Conservation (phyloP, 2,329 filamentous ascomycete species). For the Helminthosporium solani region DNA sequence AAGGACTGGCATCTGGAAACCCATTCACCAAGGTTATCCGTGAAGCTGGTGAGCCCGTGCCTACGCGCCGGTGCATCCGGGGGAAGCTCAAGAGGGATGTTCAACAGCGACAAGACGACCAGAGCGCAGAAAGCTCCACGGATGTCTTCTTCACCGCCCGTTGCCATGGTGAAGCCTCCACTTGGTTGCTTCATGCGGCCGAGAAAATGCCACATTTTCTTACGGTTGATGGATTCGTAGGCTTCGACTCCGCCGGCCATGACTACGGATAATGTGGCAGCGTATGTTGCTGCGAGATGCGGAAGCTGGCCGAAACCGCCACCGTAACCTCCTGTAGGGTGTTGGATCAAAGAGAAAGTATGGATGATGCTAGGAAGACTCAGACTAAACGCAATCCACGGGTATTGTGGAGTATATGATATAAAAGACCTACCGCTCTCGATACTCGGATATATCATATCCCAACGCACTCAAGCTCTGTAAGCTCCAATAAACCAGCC, state of each 20-base stretch:
- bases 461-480: constrained; percentile 74
- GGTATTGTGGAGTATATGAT: background rate
- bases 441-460: constrained; percentile 67
- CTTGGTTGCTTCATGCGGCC: constrained; percentile 80
- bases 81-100: constrained; percentile 78
- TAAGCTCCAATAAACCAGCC: constrained; percentile 93
- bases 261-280: constrained; percentile 73
- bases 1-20: constrained; percentile 87
- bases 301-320: constrained; percentile 89
- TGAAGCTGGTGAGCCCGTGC: constrained; percentile 64
- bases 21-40: constrained; percentile 75
- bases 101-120: constrained; percentile 78
- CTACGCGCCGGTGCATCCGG: constrained; percentile 67
- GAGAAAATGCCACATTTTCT: constrained; percentile 88
- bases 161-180: constrained; percentile 85
- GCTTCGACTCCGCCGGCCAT: constrained; percentile 74
- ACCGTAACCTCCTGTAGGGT: constrained; percentile 80
- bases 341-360: constrained; percentile 81
- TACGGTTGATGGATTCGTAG: constrained; percentile 75
- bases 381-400: constrained; percentile 7
- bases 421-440: constrained; percentile 54
- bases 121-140: constrained; percentile 91
- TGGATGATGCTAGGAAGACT: constrained; percentile 57
- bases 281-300: constrained; percentile 88
- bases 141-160: constrained; percentile 89